Percentiles rank a stretch among this genome's conserved stretches.
Conservation (phyloP, 2,329 filamentous ascomycete species). For the Fusarium sp. region DNA sequence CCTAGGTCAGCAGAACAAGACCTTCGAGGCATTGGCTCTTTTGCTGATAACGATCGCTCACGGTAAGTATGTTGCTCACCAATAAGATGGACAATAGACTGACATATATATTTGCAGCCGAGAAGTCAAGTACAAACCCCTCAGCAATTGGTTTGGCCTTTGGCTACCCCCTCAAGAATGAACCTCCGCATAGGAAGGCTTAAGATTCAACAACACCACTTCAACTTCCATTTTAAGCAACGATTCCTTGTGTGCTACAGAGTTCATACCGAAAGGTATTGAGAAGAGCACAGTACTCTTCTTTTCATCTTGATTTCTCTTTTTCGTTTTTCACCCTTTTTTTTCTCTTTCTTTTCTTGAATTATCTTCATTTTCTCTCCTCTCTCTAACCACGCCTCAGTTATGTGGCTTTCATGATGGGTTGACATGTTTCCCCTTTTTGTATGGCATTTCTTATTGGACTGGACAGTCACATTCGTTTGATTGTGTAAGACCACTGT, state of each 20-base stretch:
- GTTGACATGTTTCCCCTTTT: neutral
- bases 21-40: slow-evolving; percentile 42
- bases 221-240: slow-evolving; percentile 4
- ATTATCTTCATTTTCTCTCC: neutral
- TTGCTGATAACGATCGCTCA: slow-evolving; percentile 38
- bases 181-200: neutral
- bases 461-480: slow-evolving; percentile 17
- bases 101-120: slow-evolving; percentile 21
- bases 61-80: slow-evolving; percentile 9
- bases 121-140: slow-evolving; percentile 47
- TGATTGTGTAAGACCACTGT: slow-evolving; percentile 9
- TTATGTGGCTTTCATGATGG: neutral
- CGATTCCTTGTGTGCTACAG: neutral
- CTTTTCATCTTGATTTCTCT: neutral
- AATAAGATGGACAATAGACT: neutral
- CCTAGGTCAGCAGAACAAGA: slow-evolving; percentile 37
- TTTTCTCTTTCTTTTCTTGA: neutral
- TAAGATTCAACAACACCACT: neutral
- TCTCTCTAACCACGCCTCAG: slow-evolving; percentile 1
- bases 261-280: neutral
- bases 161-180: slow-evolving; percentile 43
- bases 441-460: slow-evolving; percentile 3
- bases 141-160: slow-evolving; percentile 47
- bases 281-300: slow-evolving; percentile 2
- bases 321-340: neutral